A percentile compares a stretch with the other conserved stretches of the same genome.
Conservation (phyloP, 1,284 basidiomycete genomes). For the Rhodotorula sp. region DNA sequence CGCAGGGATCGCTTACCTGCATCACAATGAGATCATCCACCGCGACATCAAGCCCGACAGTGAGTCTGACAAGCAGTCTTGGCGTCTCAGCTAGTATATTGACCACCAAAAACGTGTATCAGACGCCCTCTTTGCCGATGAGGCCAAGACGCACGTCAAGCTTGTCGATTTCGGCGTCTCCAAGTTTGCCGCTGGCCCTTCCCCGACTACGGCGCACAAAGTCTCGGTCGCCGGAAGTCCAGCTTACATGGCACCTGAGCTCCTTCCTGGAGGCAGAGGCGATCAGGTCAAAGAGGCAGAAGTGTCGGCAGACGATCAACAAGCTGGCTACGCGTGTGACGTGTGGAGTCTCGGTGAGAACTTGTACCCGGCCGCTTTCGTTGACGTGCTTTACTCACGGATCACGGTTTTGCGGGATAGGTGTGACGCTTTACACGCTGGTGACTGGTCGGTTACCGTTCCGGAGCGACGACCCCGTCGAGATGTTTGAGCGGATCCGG, state of each 20-base stretch:
- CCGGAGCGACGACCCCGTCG: slow-evolving; percentile 53
- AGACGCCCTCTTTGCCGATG: slow-evolving; percentile 57
- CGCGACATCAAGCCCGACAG: slow-evolving; percentile 52
- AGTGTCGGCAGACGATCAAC: slow-evolving; percentile 27
- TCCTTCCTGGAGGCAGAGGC: slow-evolving; percentile 40
- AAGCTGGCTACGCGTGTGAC: slow-evolving; percentile 56
- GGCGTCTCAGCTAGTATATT: neutral
- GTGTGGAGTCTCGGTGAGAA: slow-evolving; percentile 57
- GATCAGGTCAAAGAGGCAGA: neutral
- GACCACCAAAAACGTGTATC: slow-evolving; percentile 34
- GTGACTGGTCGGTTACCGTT: slow-evolving; percentile 57
- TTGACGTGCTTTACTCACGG: neutral
- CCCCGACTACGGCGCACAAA: neutral
- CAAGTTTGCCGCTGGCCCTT: slow-evolving; percentile 54
- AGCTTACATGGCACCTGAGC: slow-evolving; percentile 59
- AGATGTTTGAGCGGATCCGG: slow-evolving; percentile 55
- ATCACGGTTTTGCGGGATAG: slow-evolving; percentile 33
- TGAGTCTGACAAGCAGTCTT: neutral
- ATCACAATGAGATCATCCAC: slow-evolving; percentile 55
- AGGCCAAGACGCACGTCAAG: slow-evolving; percentile 52
- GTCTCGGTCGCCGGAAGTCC: slow-evolving; percentile 54
- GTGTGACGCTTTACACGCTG: slow-evolving; percentile 60
- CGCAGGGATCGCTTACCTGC: slow-evolving; percentile 53
- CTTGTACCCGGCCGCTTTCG: neutral
- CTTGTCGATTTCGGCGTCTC: slow-evolving; percentile 59